These are phyloP conservation scores for Pyrenochaeta sp. DNA, from an alignment of 2,329 filamentous ascomycete species.

Conservation along the genomic window DNA sequence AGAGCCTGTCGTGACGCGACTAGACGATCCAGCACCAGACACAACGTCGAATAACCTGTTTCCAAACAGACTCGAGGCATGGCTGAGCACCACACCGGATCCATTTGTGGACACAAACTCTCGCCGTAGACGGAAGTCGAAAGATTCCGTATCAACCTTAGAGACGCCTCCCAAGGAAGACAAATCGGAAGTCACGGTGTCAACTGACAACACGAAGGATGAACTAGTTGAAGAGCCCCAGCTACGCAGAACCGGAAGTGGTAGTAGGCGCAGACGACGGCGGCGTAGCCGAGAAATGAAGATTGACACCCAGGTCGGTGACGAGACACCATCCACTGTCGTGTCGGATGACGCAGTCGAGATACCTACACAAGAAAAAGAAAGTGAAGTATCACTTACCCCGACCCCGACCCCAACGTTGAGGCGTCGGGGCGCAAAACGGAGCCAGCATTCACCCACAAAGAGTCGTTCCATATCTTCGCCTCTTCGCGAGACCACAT, in stretches of 20 bases:
- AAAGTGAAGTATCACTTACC: conserved; percentile 31
- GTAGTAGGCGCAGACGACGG: conserved; percentile 37
- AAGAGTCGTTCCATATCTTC: conserved; percentile 49
- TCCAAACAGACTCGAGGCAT: conserved; percentile 66
- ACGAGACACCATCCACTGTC: conserved; percentile 32
- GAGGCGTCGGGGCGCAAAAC: conserved; percentile 50
- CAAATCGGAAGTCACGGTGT: conserved; percentile 37
- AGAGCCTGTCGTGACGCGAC: conserved; percentile 20
- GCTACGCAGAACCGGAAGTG: conserved; percentile 33
- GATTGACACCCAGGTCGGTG: conserved; percentile 31
- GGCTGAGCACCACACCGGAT: conserved; percentile 66
- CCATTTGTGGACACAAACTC: conserved; percentile 61
- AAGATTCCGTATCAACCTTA: conserved; percentile 39
- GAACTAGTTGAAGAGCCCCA: conserved; percentile 24
- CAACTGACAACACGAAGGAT: conserved; percentile 31
- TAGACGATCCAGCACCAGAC: conserved; percentile 27
- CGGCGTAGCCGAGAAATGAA: conserved; percentile 39
- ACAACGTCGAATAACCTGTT: conserved; percentile 55
- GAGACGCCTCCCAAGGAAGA: conserved; percentile 34
- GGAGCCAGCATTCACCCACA: conserved; percentile 52
- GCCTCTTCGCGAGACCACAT: conserved; percentile 35
- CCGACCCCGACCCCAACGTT: conserved; percentile 44
- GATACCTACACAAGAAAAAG: conserved; percentile 22
- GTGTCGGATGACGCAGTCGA: conserved; percentile 31
- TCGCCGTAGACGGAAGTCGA: conserved; percentile 41